Conservation (phyloP, 1,284 basidiomycete species). For the Cryptococcus amylolentus region DNA sequence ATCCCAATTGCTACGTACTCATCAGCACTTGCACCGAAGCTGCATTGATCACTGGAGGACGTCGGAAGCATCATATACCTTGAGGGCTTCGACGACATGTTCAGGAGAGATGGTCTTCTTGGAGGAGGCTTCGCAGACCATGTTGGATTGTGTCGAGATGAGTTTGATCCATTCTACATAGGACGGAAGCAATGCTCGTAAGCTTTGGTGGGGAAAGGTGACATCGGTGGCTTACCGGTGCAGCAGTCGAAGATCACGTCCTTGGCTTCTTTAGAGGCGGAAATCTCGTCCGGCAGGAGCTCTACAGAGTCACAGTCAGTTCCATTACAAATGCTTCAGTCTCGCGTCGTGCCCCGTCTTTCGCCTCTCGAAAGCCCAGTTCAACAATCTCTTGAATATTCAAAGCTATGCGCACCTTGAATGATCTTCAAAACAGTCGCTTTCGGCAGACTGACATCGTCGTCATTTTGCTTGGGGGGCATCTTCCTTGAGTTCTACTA, state of each 20-base stretch:
- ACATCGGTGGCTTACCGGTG: conserved; percentile 62
- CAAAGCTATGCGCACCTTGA: conserved; percentile 58
- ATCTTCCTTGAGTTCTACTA: too few species aligned
- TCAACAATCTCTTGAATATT: too few species aligned
- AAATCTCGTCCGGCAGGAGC: conserved; percentile 80
- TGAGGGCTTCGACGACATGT: conserved; percentile 88
- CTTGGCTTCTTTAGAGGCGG: conserved; percentile 90
- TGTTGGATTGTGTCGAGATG: conserved; percentile 95
- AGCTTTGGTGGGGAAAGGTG: background rate
- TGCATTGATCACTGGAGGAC: background rate
- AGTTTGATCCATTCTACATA: conserved; percentile 92
- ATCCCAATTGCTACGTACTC: conserved; percentile 58
- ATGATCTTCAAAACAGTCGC: conserved; percentile 98
- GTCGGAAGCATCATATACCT: conserved; percentile 55
- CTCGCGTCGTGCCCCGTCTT: background rate
- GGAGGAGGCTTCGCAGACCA: conserved; percentile 95
- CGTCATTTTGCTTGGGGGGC: conserved; percentile 56
- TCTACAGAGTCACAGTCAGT: conserved; percentile 56
- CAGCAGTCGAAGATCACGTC: conserved; percentile 97
- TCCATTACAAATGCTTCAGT: background rate
- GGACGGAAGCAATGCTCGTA: background rate
- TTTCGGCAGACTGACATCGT: conserved; percentile 91
- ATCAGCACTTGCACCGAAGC: background rate
- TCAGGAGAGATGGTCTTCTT: conserved; percentile 99
- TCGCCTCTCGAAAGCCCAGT: background rate